Conservation (phyloP, 106 monocot species). For the Gastrodia elata region DNA sequence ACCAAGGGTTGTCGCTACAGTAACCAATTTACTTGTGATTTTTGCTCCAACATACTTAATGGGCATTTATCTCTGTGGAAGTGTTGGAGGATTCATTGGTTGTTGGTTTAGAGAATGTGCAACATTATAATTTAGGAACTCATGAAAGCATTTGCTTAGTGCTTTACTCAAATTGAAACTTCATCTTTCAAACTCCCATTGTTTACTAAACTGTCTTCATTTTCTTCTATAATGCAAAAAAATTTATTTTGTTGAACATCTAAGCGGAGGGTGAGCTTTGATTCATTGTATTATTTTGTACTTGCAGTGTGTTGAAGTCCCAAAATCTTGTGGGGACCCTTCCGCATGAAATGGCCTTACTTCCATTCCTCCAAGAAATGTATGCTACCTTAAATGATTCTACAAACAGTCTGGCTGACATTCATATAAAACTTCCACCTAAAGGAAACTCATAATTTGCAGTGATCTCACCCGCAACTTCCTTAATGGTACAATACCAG, state of each 20-base stretch:
- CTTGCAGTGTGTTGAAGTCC: slow-evolving; percentile 5
- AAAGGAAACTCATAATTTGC: not conserved
- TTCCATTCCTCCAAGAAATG: slow-evolving; percentile 14
- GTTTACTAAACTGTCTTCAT: not conserved
- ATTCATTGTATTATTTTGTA: not conserved
- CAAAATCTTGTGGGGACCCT: slow-evolving; percentile 12
- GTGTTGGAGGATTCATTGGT: not conserved
- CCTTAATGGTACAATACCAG: slow-evolving; percentile 18
- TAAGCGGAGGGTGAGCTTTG: no score
- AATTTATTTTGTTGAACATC: no score
- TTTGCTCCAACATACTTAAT: not conserved
- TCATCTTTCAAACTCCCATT: not conserved
- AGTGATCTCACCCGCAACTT: slow-evolving; percentile 18
- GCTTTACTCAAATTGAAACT: not conserved
- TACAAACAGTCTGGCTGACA: not conserved
- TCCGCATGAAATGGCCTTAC: slow-evolving; percentile 13
- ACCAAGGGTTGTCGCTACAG: no score
- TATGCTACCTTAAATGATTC: not conserved
- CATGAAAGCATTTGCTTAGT: not conserved
- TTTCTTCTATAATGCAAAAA: not conserved
- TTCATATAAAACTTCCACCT: not conserved
- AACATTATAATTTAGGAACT: not conserved
- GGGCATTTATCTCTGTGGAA: not conserved
- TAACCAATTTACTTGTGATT: not conserved
- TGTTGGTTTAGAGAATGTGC: not conserved